These are phyloP conservation scores for Lichtheimia hyalospora DNA, from an alignment of 371 early-diverging fungal genomes.

Conservation along the genomic window DNA sequence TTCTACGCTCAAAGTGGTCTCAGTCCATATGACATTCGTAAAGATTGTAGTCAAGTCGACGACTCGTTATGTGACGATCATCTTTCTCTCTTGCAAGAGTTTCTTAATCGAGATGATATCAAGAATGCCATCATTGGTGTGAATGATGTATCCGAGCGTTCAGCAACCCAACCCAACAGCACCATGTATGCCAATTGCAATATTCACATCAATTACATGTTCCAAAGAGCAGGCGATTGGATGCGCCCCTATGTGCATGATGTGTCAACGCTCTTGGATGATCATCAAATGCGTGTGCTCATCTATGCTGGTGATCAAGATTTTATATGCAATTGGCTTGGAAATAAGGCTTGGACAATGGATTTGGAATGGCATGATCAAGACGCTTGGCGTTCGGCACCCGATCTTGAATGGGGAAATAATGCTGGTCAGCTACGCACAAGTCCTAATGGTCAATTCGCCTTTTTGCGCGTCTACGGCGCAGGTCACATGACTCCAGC, in stretches of 20 bases:
- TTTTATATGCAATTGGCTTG: slow-evolving; percentile 91
- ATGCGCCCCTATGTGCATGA: slow-evolving; percentile 82
- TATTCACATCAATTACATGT: slow-evolving; percentile 77
- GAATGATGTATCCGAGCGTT: background rate
- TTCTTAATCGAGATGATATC: slow-evolving; percentile 79
- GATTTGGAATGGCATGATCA: slow-evolving; percentile 83
- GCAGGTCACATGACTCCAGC: slow-evolving; percentile 92
- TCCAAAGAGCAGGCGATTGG: slow-evolving; percentile 81
- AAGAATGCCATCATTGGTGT: slow-evolving; percentile 73
- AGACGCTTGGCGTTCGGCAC: slow-evolving; percentile 60
- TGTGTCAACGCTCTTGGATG: slow-evolving; percentile 74
- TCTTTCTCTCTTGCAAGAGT: slow-evolving; percentile 72
- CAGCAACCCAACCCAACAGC: slow-evolving; percentile 25
- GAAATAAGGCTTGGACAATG: slow-evolving; percentile 90
- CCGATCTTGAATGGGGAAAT: slow-evolving; percentile 62
- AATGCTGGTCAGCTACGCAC: slow-evolving; percentile 78
- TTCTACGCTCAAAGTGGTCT: slow-evolving; percentile 63
- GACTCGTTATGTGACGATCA: slow-evolving; percentile 83
- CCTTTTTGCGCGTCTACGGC: slow-evolving; percentile 84
- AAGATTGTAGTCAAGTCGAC: slow-evolving; percentile 54
- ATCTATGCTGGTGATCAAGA: slow-evolving; percentile 91
- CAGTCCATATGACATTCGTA: slow-evolving; percentile 86
- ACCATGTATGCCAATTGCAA: slow-evolving; percentile 78
- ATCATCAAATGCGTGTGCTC: slow-evolving; percentile 77
- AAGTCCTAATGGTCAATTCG: slow-evolving; percentile 62